Base-by-base conservation (phyloP, 345 rosid genomes). In the Schrenkiella parvula region DNA sequence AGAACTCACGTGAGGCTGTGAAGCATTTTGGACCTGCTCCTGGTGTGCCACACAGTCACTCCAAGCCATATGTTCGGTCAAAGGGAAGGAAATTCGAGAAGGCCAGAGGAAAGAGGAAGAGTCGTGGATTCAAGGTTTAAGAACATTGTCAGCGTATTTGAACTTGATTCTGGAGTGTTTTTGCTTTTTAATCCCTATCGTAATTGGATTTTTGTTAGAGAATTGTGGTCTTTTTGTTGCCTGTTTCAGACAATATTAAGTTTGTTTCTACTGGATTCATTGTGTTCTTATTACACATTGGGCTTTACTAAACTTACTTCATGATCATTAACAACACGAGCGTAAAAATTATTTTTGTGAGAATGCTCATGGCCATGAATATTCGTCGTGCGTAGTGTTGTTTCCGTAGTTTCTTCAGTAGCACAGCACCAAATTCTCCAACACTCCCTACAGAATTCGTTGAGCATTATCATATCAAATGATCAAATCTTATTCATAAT, bases 11-110 rank as follows among this genome's bases (percentile, higher is more conserved):
- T 63, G 98, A 95, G 65, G 99, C 96, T 19, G 99, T 89, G 53
- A 95, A 91, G 80, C 99, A 95, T 81, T 95, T 95, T 8, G 99
- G 99, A 5, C 95, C 87, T 1, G 98, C 99, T 46, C 99, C 99
- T 32, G 96, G 99, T 80, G 98, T 95, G 26, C 99, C 99, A 4
- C 88, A 83, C 88, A 95, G 97, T 82, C 86, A 83, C 74, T 63
- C 93, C 10, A 95, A 91, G 79, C 97, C 99, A 4, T 95, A 88
- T 50, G 96, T 95, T 42, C 86, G 99, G 9, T 48, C 88, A 0
- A 84, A 82, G 84, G 99, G 99, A 76, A 88, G 97, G 83, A 91
- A 91, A 82, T 95, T 86, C 68, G 96, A 91, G 85, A 87, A 64
- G 74, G 98, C 95, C 28, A 82, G 99, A 78, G 99, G 99, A 63